Base-by-base conservation (phyloP, 2,329 filamentous ascomycete genomes). In the Aspergillus piperis region DNA sequence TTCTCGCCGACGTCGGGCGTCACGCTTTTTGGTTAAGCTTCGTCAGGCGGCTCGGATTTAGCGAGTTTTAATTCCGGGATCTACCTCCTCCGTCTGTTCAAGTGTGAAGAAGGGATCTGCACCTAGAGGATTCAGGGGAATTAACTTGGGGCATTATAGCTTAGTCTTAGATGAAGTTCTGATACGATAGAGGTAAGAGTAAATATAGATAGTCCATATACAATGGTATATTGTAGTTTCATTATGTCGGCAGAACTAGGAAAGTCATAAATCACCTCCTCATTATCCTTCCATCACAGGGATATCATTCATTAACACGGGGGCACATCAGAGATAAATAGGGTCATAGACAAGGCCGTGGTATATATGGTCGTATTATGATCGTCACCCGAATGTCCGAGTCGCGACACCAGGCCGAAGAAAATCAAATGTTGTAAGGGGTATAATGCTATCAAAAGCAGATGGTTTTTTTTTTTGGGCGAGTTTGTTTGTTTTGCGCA, bases 371-470 rank as follows among this genome's bases (percentile, higher is more conserved):
- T 62, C 57, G 56, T 59, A 64, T 63, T 58, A 62, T 57, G 49
- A 47, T 53, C 54, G 56, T 50, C 41, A 57, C 42, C 52, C 41
- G 15, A 54, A 55, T 57, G 50, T 39, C 42, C 27, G 55, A 58
- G 58, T n/a, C 53, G 27, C 39, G 50, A 61, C 47, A 62, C 54
- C 54, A 60, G 60, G 49, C 58, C 41, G 53, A 56, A 59, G 53
- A 44, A 62, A 64, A 62, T 50, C 59, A 59, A 65, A 63, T 54
- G 61, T 58, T 63, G 59, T 67, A 61, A 39, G 62, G 67, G 67
- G 65, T 68, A 68, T 68, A 69, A 62, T 66, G 62, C 64, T 65
- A 58, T 61, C 58, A 63, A 57, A 58, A 62, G 52, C 17, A 48
- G 36, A 53, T 32, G 8, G 11, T 10, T 41, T 39, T 50, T 59